These are phyloP conservation scores for Dendrocalamus latiflorus DNA, from an alignment of 202 grass and related monocot species.

Conservation along the genomic window DNA sequence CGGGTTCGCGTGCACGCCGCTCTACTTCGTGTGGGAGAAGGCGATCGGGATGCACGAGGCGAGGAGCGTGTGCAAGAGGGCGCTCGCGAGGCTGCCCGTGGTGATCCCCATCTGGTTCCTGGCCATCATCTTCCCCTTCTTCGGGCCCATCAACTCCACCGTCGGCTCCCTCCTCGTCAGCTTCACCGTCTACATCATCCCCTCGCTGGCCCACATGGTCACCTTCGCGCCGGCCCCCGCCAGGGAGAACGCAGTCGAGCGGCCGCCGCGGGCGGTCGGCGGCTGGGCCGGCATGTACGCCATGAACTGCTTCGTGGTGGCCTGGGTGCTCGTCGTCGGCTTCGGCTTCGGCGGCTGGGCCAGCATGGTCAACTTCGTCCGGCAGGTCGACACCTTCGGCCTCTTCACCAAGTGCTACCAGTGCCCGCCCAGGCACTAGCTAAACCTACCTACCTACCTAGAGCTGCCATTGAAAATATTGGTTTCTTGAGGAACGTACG, in stretches of 20 bases:
- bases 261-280: slow-evolving; percentile 33
- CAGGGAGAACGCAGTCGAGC: slow-evolving; percentile 95
- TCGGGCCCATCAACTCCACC: slow-evolving; percentile 98
- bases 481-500: not conserved
- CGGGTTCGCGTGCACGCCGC: slow-evolving; percentile 91
- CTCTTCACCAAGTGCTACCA: slow-evolving; percentile 99
- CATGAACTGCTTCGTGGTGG: slow-evolving; percentile 53
- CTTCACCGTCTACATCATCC: slow-evolving; percentile 99
- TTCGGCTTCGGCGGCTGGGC: slow-evolving; percentile 97
- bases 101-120: slow-evolving; percentile 99
- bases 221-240: slow-evolving; percentile 67
- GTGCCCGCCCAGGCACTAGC: slow-evolving; percentile 51
- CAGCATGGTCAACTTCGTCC: slow-evolving; percentile 86
- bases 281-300: slow-evolving; percentile 84
- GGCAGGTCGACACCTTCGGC: slow-evolving; percentile 92
- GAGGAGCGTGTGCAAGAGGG: slow-evolving; percentile 72
- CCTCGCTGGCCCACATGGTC: slow-evolving; percentile 77
- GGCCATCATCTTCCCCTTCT: slow-evolving; percentile 99
- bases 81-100: slow-evolving; percentile 75
- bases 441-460: not conserved
- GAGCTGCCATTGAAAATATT: not conserved
- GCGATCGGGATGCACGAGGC: slow-evolving; percentile 91
- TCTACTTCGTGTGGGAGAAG: too few relatives aligned
- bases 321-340: slow-evolving; percentile 87
- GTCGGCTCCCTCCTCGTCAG: slow-evolving; percentile 95